These are phyloP conservation scores for Geosmithia putterillii DNA, from an alignment of 2,329 filamentous ascomycete genomes.

Conservation along the genomic window DNA sequence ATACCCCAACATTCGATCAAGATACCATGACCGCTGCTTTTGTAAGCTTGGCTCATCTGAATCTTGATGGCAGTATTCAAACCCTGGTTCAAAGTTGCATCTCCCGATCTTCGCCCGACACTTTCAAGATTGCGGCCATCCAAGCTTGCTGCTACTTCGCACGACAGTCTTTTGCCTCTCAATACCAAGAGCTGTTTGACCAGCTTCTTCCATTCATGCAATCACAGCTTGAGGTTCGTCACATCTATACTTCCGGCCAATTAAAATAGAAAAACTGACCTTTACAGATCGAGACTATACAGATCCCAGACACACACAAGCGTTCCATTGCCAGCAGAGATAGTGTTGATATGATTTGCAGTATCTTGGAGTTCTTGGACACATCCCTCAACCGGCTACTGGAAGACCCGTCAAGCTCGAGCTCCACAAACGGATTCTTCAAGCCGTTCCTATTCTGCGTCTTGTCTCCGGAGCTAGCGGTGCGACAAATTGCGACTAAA, in stretches of 20 bases:
- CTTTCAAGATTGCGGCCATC: conserved; percentile 50
- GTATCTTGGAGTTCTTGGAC: conserved; percentile 44
- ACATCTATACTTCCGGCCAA: neutral
- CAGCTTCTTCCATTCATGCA: conserved; percentile 44
- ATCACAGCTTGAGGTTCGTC: conserved; percentile 39
- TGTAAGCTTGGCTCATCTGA: conserved; percentile 50
- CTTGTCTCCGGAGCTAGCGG: conserved; percentile 34
- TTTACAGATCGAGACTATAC: neutral
- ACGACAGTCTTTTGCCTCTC: conserved; percentile 31
- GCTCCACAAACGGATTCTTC: conserved; percentile 21
- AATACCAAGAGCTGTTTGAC: conserved; percentile 42
- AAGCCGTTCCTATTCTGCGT: conserved; percentile 41
- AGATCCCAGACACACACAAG: neutral
- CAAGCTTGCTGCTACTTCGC: conserved; percentile 53
- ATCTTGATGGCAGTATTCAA: conserved; percentile 45
- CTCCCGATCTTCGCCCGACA: conserved; percentile 39
- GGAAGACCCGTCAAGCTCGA: conserved; percentile 14
- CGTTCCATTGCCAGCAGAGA: conserved; percentile 1
- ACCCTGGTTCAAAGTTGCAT: conserved; percentile 45
- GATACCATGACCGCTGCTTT: conserved; percentile 56
- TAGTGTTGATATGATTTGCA: conserved; percentile 14
- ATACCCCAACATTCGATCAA: conserved; percentile 43
- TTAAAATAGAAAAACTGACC: neutral
- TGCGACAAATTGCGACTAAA: conserved; percentile 33
- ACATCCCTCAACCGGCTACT: conserved; percentile 28